Conservation (phyloP, 1,139 yeast genomes). For the Nakaseomyces bracarensis region DNA sequence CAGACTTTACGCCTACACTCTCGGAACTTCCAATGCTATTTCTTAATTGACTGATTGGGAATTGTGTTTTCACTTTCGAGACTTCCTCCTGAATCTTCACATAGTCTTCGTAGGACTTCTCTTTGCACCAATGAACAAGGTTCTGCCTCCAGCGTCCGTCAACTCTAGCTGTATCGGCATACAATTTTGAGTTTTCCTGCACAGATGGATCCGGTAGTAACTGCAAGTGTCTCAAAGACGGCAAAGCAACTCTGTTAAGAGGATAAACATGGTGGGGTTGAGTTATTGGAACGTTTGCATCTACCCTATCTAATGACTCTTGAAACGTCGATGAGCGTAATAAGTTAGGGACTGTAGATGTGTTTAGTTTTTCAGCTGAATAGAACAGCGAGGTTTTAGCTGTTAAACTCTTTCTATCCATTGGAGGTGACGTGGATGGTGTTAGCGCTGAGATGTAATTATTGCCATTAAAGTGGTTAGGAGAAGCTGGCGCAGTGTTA, state of each 20-base stretch:
- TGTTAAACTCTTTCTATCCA: background rate
- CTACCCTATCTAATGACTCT: background rate
- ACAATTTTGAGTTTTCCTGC: conserved; percentile 26
- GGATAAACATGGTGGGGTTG: conserved; percentile 4
- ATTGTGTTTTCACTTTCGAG: conserved; percentile 13
- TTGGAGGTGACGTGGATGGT: conserved; percentile 18
- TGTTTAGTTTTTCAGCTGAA: background rate
- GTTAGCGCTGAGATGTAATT: conserved; percentile 15
- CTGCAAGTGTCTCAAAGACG: conserved; percentile 28
- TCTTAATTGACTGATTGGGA: conserved; percentile 6
- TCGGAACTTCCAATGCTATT: background rate
- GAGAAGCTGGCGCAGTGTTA: conserved; percentile 30
- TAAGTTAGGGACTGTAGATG: conserved; percentile 2
- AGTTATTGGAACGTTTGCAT: conserved; percentile 4
- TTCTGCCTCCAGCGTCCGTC: conserved; percentile 30
- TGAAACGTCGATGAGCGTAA: conserved; percentile 5
- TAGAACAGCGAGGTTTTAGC: background rate
- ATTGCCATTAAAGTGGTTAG: conserved; percentile 13
- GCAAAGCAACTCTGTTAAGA: conserved; percentile 15
- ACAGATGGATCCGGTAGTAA: conserved; percentile 27
- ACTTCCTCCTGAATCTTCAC: conserved; percentile 23
- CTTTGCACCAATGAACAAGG: conserved; percentile 30
- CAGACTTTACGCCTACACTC: conserved; percentile 8
- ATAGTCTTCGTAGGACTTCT: conserved; percentile 27
- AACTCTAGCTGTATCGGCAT: conserved; percentile 31